phyloP scores from a whole-genome alignment of 176 grass and related monocot genomes.

The Hsuehochloa calcarea region DNA sequence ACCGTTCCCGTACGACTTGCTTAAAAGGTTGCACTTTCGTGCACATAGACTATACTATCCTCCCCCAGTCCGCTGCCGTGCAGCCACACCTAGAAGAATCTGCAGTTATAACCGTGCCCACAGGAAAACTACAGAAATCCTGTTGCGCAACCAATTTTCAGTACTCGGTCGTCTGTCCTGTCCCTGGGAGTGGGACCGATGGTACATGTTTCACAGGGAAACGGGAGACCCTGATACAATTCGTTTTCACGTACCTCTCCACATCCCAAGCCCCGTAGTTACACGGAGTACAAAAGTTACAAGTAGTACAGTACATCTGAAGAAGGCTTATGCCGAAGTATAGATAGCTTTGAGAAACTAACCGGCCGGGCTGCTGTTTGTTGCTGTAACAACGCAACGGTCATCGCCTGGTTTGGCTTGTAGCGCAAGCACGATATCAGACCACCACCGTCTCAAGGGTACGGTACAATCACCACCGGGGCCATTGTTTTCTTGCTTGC shows the following conservation, averaged over 20 bases:
- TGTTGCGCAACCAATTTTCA: neutral
- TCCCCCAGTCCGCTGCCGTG: neutral
- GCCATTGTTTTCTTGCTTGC: neutral
- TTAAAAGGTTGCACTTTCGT: neutral
- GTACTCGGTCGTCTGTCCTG: neutral
- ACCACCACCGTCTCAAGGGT: neutral
- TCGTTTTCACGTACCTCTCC: neutral
- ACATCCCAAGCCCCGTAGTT: neutral
- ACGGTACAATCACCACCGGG: neutral
- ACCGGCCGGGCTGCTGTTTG: neutral
- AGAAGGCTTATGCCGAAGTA: neutral
- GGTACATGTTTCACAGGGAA: neutral
- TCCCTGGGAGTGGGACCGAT: too few species aligned
- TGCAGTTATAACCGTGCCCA: neutral
- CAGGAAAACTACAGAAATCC: neutral
- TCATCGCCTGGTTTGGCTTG: neutral
- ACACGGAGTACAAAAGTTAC: neutral
- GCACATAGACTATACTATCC: neutral
- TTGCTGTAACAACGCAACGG: neutral
- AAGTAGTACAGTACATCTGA: neutral
- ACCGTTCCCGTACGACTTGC: too few species aligned
- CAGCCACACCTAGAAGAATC: conserved; percentile 6
- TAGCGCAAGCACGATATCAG: neutral
- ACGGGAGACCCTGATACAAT: neutral
- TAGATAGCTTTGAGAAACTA: neutral